Conservation (phyloP, 225 moss, liverwort and hornwort species). For the Pseudoscleropodium purum region DNA sequence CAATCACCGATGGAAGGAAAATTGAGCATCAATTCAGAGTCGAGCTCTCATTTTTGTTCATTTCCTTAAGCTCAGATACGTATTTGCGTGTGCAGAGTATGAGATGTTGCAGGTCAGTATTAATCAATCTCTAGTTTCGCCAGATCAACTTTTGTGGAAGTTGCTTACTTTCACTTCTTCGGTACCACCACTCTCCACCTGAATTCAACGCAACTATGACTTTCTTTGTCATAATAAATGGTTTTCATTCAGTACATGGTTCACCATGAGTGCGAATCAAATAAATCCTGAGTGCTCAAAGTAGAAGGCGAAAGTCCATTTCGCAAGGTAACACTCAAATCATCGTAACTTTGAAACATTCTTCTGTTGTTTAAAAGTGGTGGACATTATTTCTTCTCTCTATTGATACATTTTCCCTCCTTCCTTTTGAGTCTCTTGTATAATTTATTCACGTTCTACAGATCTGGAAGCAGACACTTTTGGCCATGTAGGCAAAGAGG, state of each 20-base stretch:
- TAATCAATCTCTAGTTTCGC: neutral
- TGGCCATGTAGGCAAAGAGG: neutral
- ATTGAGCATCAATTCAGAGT: constrained; percentile 13
- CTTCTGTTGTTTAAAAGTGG: neutral
- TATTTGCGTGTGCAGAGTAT: neutral
- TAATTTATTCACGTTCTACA: neutral
- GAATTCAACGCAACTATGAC: neutral
- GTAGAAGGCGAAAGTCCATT: neutral
- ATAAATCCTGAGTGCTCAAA: neutral
- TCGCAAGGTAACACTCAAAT: neutral
- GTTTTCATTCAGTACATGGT: neutral
- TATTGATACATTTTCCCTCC: neutral
- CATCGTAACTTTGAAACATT: neutral
- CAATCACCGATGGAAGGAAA: constrained; percentile 81
- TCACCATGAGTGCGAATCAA: neutral
- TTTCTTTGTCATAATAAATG: neutral
- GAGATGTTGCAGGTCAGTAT: neutral
- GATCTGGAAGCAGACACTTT: neutral
- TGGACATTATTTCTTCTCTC: neutral
- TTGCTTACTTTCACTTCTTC: neutral
- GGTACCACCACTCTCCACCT: neutral
- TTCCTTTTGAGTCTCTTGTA: neutral
- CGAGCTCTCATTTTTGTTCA: neutral
- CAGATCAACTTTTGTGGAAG: neutral
- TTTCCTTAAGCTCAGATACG: neutral